Evolutionary conservation across 2,329 filamentous ascomycete genomes (phyloP).

Genomic region (Monosporascus sp.): DNA sequence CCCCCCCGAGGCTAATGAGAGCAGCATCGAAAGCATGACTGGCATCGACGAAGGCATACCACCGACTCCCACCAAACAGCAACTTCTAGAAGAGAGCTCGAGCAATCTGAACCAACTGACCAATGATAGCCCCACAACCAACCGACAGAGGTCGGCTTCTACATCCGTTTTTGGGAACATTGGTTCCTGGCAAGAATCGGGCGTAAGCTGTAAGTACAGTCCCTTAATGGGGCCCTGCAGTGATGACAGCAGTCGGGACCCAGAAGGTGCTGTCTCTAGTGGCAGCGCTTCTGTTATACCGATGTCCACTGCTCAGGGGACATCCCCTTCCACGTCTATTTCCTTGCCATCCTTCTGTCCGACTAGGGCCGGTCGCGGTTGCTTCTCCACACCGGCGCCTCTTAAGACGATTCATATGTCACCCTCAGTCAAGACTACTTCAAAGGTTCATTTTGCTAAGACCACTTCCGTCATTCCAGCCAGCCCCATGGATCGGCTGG

Average conservation of each 20-base stretch:
- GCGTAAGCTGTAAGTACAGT: conserved; percentile 38
- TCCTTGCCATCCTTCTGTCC: conserved; percentile 34
- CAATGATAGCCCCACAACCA: conserved; percentile 43
- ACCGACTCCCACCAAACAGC: conserved; percentile 87
- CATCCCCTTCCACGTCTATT: conserved; percentile 26
- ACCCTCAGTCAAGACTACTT: conserved; percentile 24
- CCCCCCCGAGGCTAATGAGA: conserved; percentile 40
- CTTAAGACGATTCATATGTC: conserved; percentile 17
- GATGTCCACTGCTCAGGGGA: conserved; percentile 26
- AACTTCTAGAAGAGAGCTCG: conserved; percentile 32
- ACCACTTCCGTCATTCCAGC: conserved; percentile 46
- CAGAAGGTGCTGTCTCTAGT: conserved; percentile 12
- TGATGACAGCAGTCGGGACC: conserved; percentile 5
- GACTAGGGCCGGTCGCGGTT: conserved; percentile 27
- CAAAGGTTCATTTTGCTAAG: conserved; percentile 47
- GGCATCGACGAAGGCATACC: conserved; percentile 65
- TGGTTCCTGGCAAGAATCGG: conserved; percentile 16
- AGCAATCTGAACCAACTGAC: conserved; percentile 30
- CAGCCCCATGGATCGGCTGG: conserved; percentile 54
- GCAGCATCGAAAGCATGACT: conserved; percentile 16
- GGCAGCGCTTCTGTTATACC: conserved; percentile 20
- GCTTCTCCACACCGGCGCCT: conserved; percentile 30
- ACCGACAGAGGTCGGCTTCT: conserved; percentile 36
- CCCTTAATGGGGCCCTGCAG: conserved; percentile 15
- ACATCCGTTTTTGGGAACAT: conserved; percentile 33